Conservation (phyloP, 2,329 filamentous ascomycete genomes). For the Fusarium anthophilum region DNA sequence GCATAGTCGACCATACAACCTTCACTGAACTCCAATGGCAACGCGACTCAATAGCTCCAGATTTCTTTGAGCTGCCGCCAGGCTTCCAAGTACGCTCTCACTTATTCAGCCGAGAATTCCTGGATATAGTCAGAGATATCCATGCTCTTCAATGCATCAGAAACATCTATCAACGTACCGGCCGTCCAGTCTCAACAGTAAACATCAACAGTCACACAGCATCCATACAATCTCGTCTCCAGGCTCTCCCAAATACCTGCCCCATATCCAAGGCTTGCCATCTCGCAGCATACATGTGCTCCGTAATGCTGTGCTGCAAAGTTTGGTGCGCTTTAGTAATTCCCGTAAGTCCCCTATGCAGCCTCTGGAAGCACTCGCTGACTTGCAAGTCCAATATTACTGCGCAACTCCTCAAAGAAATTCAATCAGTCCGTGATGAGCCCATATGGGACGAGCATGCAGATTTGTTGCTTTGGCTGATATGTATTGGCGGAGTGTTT, state of each 20-base stretch:
- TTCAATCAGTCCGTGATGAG: not conserved
- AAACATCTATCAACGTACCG: slow-evolving; percentile 30
- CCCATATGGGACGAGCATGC: not conserved
- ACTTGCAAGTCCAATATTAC: not conserved
- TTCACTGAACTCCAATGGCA: slow-evolving; percentile 54
- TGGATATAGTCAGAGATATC: slow-evolving; percentile 51
- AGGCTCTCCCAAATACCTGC: slow-evolving; percentile 34
- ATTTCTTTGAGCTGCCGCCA: slow-evolving; percentile 45
- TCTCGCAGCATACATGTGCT: slow-evolving; percentile 54
- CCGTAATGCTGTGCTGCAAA: slow-evolving; percentile 52
- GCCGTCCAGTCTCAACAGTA: slow-evolving; percentile 42
- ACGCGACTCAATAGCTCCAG: slow-evolving; percentile 45
- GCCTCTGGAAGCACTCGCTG: rapidly evolving
- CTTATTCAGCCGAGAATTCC: slow-evolving; percentile 44
- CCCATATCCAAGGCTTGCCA: slow-evolving; percentile 47
- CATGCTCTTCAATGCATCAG: slow-evolving; percentile 52
- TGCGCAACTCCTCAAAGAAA: not conserved
- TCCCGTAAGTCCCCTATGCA: slow-evolving; percentile 44
- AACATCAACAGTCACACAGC: slow-evolving; percentile 53
- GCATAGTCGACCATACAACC: slow-evolving; percentile 52
- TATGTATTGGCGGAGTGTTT: not conserved
- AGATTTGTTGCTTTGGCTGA: not conserved
- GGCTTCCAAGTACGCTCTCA: slow-evolving; percentile 45
- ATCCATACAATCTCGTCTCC: slow-evolving; percentile 53
- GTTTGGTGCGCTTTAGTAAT: slow-evolving; percentile 51